Evolutionary conservation across 2,329 filamentous ascomycete species (phyloP).

Genomic region (Diplodia scrobiculata): DNA sequence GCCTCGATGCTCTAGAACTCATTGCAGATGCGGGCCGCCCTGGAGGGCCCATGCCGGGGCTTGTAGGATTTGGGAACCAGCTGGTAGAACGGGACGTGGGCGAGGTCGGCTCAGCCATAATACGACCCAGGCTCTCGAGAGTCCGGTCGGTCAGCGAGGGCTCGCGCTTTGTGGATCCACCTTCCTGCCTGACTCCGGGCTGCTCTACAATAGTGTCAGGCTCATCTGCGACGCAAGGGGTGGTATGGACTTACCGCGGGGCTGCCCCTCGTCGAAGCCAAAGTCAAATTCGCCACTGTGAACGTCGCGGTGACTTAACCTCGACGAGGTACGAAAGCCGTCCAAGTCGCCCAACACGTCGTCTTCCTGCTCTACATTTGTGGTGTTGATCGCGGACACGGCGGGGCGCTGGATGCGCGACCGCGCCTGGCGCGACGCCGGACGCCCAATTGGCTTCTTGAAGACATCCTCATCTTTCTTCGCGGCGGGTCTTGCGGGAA

Average conservation of each 20-base stretch:
- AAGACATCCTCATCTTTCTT: conserved; percentile 38
- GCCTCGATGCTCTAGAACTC: conserved; percentile 21
- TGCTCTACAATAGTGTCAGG: conserved; percentile 31
- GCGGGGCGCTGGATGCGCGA: conserved; percentile 31
- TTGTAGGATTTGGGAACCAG: conserved; percentile 65
- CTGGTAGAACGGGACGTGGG: conserved; percentile 57
- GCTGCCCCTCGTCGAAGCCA: conserved; percentile 18
- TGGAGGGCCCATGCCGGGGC: conserved; percentile 60
- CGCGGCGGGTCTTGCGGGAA: conserved; percentile 7
- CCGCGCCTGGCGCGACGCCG: conserved; percentile 41
- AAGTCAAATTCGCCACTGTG: conserved; percentile 30
- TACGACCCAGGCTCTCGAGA: conserved; percentile 72
- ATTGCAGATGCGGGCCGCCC: conserved; percentile 65
- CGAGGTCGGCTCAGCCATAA: conserved; percentile 21
- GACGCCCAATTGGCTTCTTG: conserved; percentile 44
- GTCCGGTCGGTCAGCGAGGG: conserved; percentile 78
- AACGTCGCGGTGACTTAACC: conserved; percentile 41
- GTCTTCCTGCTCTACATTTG: conserved; percentile 23
- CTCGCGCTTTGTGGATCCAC: conserved; percentile 41
- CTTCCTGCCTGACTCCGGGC: conserved; percentile 31
- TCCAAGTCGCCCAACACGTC: conserved; percentile 46
- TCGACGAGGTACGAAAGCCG: conserved; percentile 45
- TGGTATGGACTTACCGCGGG: conserved; percentile 14
- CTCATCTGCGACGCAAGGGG: conserved; percentile 31
- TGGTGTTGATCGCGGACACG: conserved; percentile 13